Evolutionary conservation across 2,329 filamentous ascomycete species (phyloP), one percentile per base, ranked within the genome.

Genomic region (Talaromyces sp.): DNA sequence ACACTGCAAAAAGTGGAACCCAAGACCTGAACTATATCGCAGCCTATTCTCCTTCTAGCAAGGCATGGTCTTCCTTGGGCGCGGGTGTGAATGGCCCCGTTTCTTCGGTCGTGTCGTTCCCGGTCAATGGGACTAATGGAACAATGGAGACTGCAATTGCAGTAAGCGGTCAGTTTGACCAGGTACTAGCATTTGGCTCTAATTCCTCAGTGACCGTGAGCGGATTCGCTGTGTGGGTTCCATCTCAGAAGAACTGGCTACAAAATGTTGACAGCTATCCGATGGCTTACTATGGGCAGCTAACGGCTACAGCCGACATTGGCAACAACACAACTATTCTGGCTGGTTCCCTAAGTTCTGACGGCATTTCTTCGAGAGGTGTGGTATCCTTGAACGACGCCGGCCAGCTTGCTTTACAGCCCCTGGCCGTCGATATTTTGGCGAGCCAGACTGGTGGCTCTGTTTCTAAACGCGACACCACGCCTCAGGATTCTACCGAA

Each of bases 161-260:
- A 1, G 80, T 99, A 62, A 93, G 87, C 55, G 95, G 95, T 6
- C 81, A 86, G 62, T 99, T 99, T 73, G 82, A 84, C 17, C 80
- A 86, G 58, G 85, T 96, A 63, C 82, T 88, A 29, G 84, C 82
- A 0, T 93, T 91, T 67, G 66, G 79, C 38, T 80, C 80, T 64
- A 87, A 87, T 65, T 73, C 81, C 7, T 83, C 86, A 10, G 81
- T 87, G 29, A 69, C 82, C 9, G 89, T 87, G 0, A 76, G 85
- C 56, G 92, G 93, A 2, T 91, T 99, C 69, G 93, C 91, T 14
- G 81, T 98, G 41, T 99, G 95, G 95, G 88, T 98, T 8, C 90
- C 90, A 3, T 96, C 92, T 3, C 81, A 84, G 63, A 83, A 82
- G 61, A 95, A 95, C 71, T 99, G 95, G 95, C 81, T 99, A 17